Percentiles rank a stretch among this genome's conserved stretches.
These are phyloP conservation scores for Leucosporidium creatinivorum DNA, from an alignment of 768 basidiomycete species.

Conservation along the genomic window DNA sequence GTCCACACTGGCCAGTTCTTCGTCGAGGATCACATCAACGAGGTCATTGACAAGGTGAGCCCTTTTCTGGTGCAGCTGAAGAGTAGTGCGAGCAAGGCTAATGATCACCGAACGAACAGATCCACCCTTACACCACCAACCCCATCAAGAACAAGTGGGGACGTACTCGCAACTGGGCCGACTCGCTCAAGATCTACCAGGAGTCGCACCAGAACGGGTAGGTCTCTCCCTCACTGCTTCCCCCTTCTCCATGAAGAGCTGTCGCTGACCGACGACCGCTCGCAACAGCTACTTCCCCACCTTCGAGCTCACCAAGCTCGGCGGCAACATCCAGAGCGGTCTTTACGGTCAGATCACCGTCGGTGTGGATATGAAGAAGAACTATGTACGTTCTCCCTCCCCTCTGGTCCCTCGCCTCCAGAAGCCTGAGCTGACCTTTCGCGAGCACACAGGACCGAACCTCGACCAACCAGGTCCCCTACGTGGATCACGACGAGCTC, in stretches of 20 bases:
- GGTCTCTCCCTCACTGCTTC: too few species aligned
- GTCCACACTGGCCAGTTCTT: slow-evolving; percentile 42
- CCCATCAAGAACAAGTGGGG: slow-evolving; percentile 39
- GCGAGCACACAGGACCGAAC: too few species aligned
- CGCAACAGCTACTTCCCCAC: slow-evolving; percentile 34
- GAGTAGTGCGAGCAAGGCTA: too few species aligned
- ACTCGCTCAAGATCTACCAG: slow-evolving; percentile 40
- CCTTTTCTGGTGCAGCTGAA: too few species aligned
- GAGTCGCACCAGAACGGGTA: slow-evolving; percentile 38
- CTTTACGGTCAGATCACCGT: slow-evolving; percentile 41
- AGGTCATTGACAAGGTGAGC: slow-evolving; percentile 38
- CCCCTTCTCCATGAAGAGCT: too few species aligned
- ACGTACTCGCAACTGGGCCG: slow-evolving; percentile 42
- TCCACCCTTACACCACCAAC: slow-evolving; percentile 38
- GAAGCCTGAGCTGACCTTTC: neutral
- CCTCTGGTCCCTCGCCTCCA: slow-evolving; percentile 1
- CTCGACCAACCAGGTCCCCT: too few species aligned
- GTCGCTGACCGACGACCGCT: too few species aligned
- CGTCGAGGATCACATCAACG: slow-evolving; percentile 40
- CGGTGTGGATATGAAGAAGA: slow-evolving; percentile 33
- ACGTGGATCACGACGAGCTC: too few species aligned
- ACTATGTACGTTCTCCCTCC: slow-evolving; percentile 1
- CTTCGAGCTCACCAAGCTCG: slow-evolving; percentile 40
- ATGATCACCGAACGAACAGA: neutral
- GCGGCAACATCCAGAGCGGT: slow-evolving; percentile 39